Evolutionary conservation across 2,329 filamentous ascomycete genomes (phyloP).

Genomic region (Ophiostoma australiae): DNA sequence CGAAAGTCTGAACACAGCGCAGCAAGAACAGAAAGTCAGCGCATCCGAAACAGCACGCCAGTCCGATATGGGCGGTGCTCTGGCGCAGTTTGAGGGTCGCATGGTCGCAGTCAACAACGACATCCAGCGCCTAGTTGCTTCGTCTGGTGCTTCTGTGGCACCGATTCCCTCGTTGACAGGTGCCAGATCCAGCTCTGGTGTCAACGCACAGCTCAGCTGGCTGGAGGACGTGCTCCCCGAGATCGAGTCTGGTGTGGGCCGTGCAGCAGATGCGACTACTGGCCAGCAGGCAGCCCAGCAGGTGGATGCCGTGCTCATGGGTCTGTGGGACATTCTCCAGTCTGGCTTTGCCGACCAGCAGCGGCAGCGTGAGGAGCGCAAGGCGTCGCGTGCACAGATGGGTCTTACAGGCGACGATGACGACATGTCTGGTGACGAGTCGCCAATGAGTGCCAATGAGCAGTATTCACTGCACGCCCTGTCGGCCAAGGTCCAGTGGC

Average conservation of each 20-base stretch:
- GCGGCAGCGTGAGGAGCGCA: conserved; percentile 50
- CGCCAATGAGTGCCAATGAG: conserved; percentile 49
- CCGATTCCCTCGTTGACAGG: conserved; percentile 55
- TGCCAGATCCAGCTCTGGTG: conserved; percentile 49
- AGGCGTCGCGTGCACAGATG: conserved; percentile 51
- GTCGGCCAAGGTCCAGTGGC: conserved; percentile 68
- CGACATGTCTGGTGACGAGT: conserved; percentile 60
- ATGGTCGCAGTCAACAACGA: conserved; percentile 60
- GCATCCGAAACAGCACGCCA: conserved; percentile 27
- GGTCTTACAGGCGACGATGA: conserved; percentile 56
- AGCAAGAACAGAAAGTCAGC: conserved; percentile 47
- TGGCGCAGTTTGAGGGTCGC: conserved; percentile 48
- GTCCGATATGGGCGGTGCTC: conserved; percentile 29
- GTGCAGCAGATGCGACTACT: conserved; percentile 34
- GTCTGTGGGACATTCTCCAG: conserved; percentile 55
- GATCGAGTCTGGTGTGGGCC: conserved; percentile 43
- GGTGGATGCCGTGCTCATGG: conserved; percentile 51
- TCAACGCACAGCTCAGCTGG: conserved; percentile 66
- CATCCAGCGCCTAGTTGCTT: conserved; percentile 53
- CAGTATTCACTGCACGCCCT: conserved; percentile 71
- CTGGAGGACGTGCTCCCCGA: conserved; percentile 57
- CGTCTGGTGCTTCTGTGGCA: conserved; percentile 39
- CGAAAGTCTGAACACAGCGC: conserved; percentile 57
- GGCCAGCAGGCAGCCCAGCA: conserved; percentile 46
- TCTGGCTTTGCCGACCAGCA: conserved; percentile 53